Percentiles rank a stretch among this genome's conserved stretches.
phyloP scores from a whole-genome alignment of 306 rosid genomes.

The Vicia sativa region DNA sequence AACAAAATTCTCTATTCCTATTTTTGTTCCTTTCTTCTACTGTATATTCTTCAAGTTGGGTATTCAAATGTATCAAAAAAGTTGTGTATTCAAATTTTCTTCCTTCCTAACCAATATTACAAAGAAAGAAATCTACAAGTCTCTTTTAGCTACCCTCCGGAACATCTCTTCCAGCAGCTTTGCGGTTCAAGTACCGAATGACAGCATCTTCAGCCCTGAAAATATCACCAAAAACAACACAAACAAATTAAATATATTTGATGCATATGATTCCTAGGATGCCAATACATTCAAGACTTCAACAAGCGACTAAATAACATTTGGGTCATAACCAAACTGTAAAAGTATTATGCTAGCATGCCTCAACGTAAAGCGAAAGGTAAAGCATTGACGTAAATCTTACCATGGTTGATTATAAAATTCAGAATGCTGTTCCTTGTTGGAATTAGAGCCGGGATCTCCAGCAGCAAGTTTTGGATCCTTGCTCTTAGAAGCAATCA shows the following conservation, averaged over 20 bases:
- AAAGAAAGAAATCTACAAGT: conserved; percentile 11
- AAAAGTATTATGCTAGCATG: conserved; percentile 2
- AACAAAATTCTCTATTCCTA: conserved; percentile 11
- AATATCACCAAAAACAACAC: conserved; percentile 8
- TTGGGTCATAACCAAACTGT: not conserved
- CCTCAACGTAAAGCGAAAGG: conserved; percentile 16
- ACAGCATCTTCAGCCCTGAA: conserved; percentile 92
- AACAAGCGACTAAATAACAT: conserved; percentile 19
- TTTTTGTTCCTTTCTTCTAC: conserved; percentile 26
- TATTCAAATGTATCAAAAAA: not conserved
- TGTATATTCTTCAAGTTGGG: conserved; percentile 9
- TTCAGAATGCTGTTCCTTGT: conserved; percentile 58
- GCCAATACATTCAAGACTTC: conserved; percentile 22
- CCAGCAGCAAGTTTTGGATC: conserved; percentile 74
- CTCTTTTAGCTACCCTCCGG: conserved; percentile 54
- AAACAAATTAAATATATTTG: conserved; percentile 8
- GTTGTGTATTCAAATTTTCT: not conserved
- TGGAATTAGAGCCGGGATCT: conserved; percentile 55
- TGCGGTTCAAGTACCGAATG: conserved; percentile 82
- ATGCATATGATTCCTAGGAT: too few relatives aligned
- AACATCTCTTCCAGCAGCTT: conserved; percentile 61
- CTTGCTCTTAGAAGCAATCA: conserved; percentile 75
- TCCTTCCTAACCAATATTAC: not conserved
- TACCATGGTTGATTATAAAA: conserved; percentile 86
- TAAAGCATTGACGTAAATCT: conserved; percentile 28